phyloP scores from a whole-genome alignment of 140 eudicot species.

The Anethum foeniculum region DNA sequence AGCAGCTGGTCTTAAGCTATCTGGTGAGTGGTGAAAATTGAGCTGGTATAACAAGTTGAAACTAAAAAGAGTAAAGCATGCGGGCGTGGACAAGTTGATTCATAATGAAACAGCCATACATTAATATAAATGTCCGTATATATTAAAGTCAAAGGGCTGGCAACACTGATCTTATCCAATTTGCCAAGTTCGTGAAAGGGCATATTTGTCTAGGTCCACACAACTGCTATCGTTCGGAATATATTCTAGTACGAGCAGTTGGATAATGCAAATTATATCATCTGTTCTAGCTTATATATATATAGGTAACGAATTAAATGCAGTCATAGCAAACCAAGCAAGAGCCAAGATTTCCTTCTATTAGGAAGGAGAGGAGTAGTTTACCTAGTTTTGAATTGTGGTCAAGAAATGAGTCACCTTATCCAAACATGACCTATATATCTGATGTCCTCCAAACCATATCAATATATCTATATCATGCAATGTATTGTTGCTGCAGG shows the following conservation, averaged over 20 bases:
- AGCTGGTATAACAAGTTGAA: not conserved
- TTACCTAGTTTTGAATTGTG: constrained; percentile 3
- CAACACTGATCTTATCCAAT: not conserved
- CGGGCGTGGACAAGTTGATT: not conserved
- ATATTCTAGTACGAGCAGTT: not conserved
- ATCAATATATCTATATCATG: not conserved
- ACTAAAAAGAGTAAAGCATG: not conserved
- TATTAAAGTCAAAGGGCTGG: not conserved
- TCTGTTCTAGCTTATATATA: not conserved
- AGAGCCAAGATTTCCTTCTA: not conserved
- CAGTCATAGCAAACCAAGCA: not conserved
- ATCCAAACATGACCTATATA: not conserved
- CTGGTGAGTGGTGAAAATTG: not conserved
- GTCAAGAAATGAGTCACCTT: not conserved
- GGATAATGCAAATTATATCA: not conserved
- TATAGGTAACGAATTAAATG: not conserved
- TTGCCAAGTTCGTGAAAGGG: constrained; percentile 6
- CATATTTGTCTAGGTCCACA: constrained; percentile 10
- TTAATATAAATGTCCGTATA: not conserved
- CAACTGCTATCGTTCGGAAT: constrained; percentile 6
- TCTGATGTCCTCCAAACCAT: not conserved
- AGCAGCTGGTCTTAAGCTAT: not conserved
- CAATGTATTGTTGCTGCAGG: not conserved
- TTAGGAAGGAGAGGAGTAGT: not conserved
- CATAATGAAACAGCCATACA: not conserved